Evolutionary conservation across 2,329 filamentous ascomycete genomes (phyloP).

Genomic region (Paracorniculantispora psalliotae): DNA sequence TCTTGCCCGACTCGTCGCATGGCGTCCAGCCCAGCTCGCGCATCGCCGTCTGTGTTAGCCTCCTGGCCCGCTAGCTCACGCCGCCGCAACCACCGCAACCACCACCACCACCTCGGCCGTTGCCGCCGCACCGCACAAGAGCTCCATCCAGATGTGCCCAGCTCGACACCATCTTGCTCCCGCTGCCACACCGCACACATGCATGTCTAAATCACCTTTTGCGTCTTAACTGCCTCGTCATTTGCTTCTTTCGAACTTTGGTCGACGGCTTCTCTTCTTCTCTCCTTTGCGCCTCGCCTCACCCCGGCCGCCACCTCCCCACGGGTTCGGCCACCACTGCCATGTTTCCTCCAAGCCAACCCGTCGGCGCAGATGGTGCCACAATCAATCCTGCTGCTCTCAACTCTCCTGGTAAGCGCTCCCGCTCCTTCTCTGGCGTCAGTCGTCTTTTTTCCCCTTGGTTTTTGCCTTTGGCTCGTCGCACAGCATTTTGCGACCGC

Average conservation of each 20-base stretch:
- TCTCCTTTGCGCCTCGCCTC: background rate
- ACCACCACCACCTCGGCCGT: constrained; percentile 10
- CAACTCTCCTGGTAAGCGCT: constrained; percentile 67
- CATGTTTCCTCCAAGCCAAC: constrained; percentile 40
- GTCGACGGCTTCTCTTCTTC: background rate
- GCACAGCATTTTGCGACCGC: constrained; percentile 9
- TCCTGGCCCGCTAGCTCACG: constrained; percentile 1
- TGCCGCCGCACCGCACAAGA: constrained; percentile 14
- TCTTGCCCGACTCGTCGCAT: background rate
- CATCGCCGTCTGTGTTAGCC: constrained; percentile 5
- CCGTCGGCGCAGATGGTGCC: constrained; percentile 74
- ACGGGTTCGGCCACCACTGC: constrained; percentile 19
- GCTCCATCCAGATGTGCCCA: constrained; percentile 14
- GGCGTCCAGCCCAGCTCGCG: background rate
- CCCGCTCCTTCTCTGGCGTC: constrained; percentile 11
- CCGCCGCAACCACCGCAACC: background rate
- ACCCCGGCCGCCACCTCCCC: constrained; percentile 19
- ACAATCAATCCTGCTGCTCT: constrained; percentile 89
- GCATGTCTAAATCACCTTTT: constrained; percentile 7
- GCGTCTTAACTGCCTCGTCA: constrained; percentile 4
- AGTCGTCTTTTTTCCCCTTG: constrained; percentile 3
- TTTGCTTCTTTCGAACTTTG: background rate
- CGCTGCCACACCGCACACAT: constrained; percentile 12
- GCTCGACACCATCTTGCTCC: constrained; percentile 13
- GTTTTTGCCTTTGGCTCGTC: constrained; percentile 15